Conservation (phyloP, 1,284 basidiomycete genomes). For the Moesziomyces parantarcticus region DNA sequence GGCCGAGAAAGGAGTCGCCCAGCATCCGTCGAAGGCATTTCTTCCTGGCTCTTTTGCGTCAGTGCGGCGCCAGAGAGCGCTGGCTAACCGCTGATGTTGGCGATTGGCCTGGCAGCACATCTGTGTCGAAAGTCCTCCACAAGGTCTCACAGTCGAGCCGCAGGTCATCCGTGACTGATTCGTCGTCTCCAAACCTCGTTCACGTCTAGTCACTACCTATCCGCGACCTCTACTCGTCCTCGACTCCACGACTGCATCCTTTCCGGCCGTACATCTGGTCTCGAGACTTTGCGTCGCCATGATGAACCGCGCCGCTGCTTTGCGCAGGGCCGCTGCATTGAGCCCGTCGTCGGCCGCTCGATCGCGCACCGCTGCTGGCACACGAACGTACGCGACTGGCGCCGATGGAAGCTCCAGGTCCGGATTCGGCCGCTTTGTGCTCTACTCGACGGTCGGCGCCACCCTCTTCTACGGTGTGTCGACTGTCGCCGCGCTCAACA, state of each 20-base stretch:
- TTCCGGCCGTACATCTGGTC: background rate
- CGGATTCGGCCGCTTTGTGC: conserved; percentile 46
- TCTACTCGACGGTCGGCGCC: conserved; percentile 47
- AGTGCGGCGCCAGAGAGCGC: too few relatives aligned
- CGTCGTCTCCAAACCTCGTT: too few relatives aligned
- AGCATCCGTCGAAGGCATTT: too few relatives aligned
- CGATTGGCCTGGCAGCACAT: too few relatives aligned
- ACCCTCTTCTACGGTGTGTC: conserved; percentile 64
- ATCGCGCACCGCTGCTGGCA: conserved; percentile 17
- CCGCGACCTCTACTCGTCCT: background rate
- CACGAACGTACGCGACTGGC: conserved; percentile 38
- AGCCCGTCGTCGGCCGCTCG: conserved; percentile 25
- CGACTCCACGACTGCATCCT: background rate
- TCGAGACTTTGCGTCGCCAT: conserved; percentile 14
- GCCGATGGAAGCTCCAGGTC: conserved; percentile 30
- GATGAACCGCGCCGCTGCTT: conserved; percentile 49
- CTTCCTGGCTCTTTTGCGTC: too few relatives aligned
- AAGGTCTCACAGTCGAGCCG: too few relatives aligned
- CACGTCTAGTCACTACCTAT: too few relatives aligned
- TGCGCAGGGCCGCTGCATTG: conserved; percentile 35
- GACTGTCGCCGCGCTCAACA: conserved; percentile 57
- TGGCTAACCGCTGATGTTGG: too few relatives aligned
- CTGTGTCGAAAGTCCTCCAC: too few relatives aligned
- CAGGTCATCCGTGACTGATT: too few relatives aligned
- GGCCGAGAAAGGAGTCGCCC: too few relatives aligned